Base-by-base conservation (phyloP, 2,329 filamentous ascomycete genomes). In the Pyrenochaeta sp. region DNA sequence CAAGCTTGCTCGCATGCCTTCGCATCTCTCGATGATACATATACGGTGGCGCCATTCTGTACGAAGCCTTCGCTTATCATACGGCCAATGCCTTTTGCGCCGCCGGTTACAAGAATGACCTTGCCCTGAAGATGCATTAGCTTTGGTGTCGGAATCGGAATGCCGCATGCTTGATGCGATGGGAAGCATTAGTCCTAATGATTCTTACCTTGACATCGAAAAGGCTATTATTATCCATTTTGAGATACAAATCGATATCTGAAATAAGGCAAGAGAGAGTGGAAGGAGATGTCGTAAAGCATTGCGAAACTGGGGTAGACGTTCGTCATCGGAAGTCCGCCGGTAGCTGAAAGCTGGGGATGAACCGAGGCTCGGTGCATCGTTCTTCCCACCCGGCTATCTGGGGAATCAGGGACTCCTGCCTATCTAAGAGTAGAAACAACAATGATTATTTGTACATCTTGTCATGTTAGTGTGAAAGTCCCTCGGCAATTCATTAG, bases 11-110 rank as follows among this genome's bases (percentile, higher is more conserved):
- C 80, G 77, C 87, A 88, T 27, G 81, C 79, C 43, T 85, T 87
- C 15, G 86, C 86, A 32, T 90, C 88, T 25, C 86, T 83, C 5
- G 86, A 89, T 5, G 86, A 87, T 61, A 92, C 88, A 80, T 91
- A 91, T 5, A 91, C 89, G 61, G 85, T 89, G 15, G 82, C 83
- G 55, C 87, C 86, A 75, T 88, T 89, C 55, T 80, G 73, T n/a
- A 89, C 82, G 76, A 88, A 90, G 56, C 86, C 88, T 55, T 87
- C 81, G 32, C 86, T 85, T 62, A 90, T 90, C 88, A 90, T 90
- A 58, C 84, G 85, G 15, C 88, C 88, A 62, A 90, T 86, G 63
- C 87, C 88, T 71, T 88, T 81, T 4, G 79, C 80, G 34, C 79
- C 80, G 59, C 80, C 80, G 3, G 80, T 82, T 15, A 82, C 73